Evolutionary conservation across 1,284 basidiomycete species (phyloP).

Genomic region (Pholiota adiposa): DNA sequence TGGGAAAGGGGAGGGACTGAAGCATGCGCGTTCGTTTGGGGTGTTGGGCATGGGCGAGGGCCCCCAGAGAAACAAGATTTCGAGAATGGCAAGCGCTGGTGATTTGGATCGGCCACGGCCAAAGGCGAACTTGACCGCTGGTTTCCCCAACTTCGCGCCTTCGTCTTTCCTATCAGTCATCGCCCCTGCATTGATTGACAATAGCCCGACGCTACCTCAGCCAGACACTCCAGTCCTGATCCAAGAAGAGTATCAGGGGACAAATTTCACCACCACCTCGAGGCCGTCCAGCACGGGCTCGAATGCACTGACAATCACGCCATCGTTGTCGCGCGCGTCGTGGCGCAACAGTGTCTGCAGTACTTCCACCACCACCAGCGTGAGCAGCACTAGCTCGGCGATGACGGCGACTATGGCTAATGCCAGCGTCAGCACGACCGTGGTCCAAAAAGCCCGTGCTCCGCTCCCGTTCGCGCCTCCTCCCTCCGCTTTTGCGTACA

Average conservation of each 20-base stretch:
- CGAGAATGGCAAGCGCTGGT: slow-evolving; percentile 14
- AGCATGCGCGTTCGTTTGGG: slow-evolving; percentile 20
- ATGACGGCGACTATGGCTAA: slow-evolving; percentile 1
- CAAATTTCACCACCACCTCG: neutral
- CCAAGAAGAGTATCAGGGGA: neutral
- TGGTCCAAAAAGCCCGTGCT: neutral
- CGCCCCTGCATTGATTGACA: neutral
- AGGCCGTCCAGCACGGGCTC: neutral
- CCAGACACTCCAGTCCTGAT: neutral
- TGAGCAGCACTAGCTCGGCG: neutral
- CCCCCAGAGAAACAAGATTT: slow-evolving; percentile 13
- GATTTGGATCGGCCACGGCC: neutral
- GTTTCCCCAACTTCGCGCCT: neutral
- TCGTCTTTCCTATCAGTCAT: neutral
- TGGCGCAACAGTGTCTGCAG: neutral
- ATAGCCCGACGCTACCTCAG: slow-evolving; percentile 3
- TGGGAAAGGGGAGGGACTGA: neutral
- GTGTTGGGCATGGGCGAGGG: slow-evolving; percentile 20
- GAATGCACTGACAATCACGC: neutral
- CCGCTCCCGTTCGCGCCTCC: slow-evolving; percentile 15
- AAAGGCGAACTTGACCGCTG: neutral
- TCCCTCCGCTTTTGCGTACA: slow-evolving; percentile 1
- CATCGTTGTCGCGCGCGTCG: neutral
- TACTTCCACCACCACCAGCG: neutral
- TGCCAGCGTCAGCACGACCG: neutral